phyloP scores from a whole-genome alignment of 495 filamentous ascomycete genomes.

The Neurospora pannonica region DNA sequence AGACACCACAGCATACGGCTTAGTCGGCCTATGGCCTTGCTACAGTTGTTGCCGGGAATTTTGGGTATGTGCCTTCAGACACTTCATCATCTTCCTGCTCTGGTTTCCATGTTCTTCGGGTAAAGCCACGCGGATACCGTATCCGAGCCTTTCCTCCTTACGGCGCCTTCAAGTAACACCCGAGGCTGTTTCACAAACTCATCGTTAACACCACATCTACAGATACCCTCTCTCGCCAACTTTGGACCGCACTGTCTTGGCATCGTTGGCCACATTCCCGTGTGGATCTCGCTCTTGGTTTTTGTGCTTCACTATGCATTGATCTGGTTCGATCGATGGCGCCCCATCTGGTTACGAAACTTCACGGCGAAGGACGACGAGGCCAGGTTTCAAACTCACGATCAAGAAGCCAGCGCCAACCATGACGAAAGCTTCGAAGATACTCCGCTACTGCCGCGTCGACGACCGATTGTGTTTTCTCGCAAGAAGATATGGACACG shows the following conservation, averaged over 20 bases:
- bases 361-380: conserved; percentile 15
- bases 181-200: neutral
- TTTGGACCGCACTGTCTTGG: conserved; percentile 22
- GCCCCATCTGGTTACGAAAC: conserved; percentile 21
- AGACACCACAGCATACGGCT: neutral
- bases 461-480: neutral
- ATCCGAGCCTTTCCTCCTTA: neutral
- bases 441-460: neutral
- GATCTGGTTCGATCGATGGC: conserved; percentile 10
- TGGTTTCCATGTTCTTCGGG: neutral
- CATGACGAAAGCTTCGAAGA: neutral
- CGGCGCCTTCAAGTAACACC: neutral
- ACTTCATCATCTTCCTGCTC: neutral
- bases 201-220: neutral
- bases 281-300: conserved; percentile 17
- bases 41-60: conserved; percentile 21
- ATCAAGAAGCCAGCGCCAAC: neutral
- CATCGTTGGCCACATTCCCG: conserved; percentile 18
- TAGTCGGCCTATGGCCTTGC: conserved; percentile 16
- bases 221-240: conserved; percentile 21
- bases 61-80: conserved; percentile 12
- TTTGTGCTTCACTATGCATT: conserved; percentile 19
- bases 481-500: conserved; percentile 8
- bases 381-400: neutral
- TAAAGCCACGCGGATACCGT: neutral